These are phyloP conservation scores for Groenewaldozyma auringiensis DNA, from an alignment of 1,139 yeast species.

Conservation along the genomic window DNA sequence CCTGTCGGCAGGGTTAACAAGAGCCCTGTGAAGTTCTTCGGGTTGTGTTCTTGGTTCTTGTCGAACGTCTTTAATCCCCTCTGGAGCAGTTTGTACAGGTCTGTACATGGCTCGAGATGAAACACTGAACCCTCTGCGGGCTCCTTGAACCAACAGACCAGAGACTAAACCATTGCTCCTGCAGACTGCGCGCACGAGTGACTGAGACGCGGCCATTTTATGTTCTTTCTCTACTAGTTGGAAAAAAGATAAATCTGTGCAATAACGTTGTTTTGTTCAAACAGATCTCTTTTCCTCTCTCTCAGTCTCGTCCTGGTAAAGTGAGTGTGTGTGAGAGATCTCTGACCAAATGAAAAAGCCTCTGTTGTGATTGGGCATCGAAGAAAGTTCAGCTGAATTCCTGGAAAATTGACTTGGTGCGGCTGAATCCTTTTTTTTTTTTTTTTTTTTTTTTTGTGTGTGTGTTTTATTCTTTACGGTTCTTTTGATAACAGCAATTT, in stretches of 20 bases:
- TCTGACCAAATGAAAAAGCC: background rate
- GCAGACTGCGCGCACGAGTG: background rate
- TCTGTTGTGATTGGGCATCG: background rate
- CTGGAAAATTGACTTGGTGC: too few species aligned
- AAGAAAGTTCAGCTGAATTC: too few species aligned
- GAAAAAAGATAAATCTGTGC: too few species aligned
- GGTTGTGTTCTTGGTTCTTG: conserved; percentile 30
- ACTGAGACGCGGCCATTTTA: background rate
- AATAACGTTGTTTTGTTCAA: too few species aligned
- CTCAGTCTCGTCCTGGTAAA: background rate
- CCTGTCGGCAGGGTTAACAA: conserved; percentile 72
- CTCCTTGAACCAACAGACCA: background rate
- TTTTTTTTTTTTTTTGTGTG: too few species aligned
- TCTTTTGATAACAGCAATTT: too few species aligned
- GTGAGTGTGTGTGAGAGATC: background rate
- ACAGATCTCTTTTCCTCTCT: too few species aligned
- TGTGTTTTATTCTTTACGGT: too few species aligned
- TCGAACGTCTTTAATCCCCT: conserved; percentile 27
- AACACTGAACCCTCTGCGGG: background rate
- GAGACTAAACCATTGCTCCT: background rate
- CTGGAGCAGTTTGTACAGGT: conserved; percentile 26
- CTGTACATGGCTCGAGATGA: background rate
- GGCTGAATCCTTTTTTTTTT: too few species aligned
- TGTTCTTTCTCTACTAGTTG: background rate
- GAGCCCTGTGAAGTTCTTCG: conserved; percentile 44